Percentiles rank a stretch among this genome's conserved stretches.
phyloP scores from a whole-genome alignment of 2,329 filamentous ascomycete genomes.

The Harringtonia lauricola region DNA sequence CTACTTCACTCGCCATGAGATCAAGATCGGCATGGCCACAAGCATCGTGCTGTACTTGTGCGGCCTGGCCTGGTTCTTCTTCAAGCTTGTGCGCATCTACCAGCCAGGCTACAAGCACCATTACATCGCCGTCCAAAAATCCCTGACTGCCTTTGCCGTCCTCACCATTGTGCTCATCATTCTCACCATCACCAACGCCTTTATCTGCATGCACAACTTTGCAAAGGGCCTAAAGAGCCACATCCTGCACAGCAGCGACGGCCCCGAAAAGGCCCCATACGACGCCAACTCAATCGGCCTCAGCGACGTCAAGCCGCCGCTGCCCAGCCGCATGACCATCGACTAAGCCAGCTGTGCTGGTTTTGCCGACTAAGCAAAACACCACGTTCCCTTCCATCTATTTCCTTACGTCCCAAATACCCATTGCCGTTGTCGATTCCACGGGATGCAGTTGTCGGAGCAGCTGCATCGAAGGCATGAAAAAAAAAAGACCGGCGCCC shows the following conservation, averaged over 20 bases:
- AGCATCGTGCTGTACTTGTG: conserved; percentile 82
- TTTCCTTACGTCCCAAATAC: background rate
- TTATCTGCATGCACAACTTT: conserved; percentile 85
- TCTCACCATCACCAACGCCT: conserved; percentile 76
- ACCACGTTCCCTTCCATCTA: background rate
- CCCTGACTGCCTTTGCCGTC: conserved; percentile 85
- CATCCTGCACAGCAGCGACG: conserved; percentile 44
- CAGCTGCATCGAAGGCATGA: no score
- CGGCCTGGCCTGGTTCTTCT: conserved; percentile 88
- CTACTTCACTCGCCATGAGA: conserved; percentile 76
- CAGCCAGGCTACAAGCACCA: conserved; percentile 43
- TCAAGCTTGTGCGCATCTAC: conserved; percentile 97
- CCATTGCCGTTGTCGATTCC: background rate
- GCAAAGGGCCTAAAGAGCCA: conserved; percentile 81
- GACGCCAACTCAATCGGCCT: conserved; percentile 45
- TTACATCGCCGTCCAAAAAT: conserved; percentile 72
- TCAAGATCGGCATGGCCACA: conserved; percentile 61
- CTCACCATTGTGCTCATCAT: conserved; percentile 85
- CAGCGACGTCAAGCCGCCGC: conserved; percentile 43
- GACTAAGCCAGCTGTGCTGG: conserved; percentile 27
- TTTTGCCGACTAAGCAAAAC: background rate
- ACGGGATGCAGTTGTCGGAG: no score
- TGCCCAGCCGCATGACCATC: conserved; percentile 49
- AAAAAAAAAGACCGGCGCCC: no score
- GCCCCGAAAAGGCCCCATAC: conserved; percentile 38